phyloP scores from a whole-genome alignment of 192 early-diverging fungal species.

The Piromyces finnis region DNA sequence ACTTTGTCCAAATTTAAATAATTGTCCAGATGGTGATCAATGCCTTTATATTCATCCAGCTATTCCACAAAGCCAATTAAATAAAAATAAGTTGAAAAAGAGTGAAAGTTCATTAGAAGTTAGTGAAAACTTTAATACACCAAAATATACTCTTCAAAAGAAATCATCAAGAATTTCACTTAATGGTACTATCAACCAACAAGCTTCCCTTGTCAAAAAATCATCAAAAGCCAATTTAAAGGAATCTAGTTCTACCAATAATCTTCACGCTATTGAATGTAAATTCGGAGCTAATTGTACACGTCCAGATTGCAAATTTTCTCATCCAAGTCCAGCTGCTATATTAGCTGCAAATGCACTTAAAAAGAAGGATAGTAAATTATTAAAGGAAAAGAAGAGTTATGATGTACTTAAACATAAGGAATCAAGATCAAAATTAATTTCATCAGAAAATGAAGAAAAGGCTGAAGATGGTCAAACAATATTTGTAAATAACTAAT shows the following conservation, averaged over 20 bases:
- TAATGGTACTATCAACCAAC: not conserved
- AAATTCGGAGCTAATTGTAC: slow-evolving; percentile 11
- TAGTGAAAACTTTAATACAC: not conserved
- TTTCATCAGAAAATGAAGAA: not conserved
- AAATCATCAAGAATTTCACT: not conserved
- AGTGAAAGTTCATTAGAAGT: not conserved
- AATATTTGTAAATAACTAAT: not conserved
- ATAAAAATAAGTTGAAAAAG: not conserved
- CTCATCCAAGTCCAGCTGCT: slow-evolving; percentile 17
- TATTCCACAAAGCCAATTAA: not conserved
- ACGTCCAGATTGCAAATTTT: slow-evolving; percentile 10
- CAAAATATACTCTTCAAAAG: not conserved
- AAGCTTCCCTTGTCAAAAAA: not conserved
- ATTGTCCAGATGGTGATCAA: slow-evolving; percentile 1
- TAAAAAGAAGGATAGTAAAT: not conserved
- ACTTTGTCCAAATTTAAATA: slow-evolving; percentile 1
- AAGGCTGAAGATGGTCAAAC: not conserved
- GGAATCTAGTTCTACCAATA: not conserved
- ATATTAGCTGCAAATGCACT: not conserved
- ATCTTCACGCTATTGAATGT: slow-evolving; percentile 2
- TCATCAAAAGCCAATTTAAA: not conserved
- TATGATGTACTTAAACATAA: not conserved
- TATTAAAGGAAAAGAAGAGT: not conserved
- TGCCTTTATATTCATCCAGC: slow-evolving; percentile 1
- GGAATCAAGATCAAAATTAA: not conserved